Conservation (phyloP, 331 rosid species). For the Acacia pycnantha region DNA sequence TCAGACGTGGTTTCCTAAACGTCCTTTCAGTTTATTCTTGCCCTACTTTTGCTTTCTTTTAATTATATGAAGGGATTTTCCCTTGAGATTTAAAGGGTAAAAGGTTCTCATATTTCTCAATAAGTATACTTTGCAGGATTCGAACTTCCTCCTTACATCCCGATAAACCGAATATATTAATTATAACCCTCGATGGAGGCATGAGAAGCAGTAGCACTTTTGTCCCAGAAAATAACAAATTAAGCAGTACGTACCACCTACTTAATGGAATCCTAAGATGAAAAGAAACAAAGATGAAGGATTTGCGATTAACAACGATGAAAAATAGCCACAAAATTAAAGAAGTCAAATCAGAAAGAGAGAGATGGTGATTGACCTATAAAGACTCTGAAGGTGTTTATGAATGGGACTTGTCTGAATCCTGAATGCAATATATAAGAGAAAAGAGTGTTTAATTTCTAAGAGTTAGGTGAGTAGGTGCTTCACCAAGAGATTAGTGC, state of each 20-base stretch:
- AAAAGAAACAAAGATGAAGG: background rate
- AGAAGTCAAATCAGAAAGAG: conserved; percentile 29
- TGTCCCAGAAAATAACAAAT: background rate
- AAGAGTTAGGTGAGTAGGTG: conserved; percentile 43
- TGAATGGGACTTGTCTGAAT: background rate
- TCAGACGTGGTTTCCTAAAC: background rate
- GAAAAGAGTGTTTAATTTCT: background rate
- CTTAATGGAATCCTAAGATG: background rate
- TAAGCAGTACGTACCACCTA: background rate
- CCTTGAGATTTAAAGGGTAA: no score
- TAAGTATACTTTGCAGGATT: accelerated
- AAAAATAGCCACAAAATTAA: background rate
- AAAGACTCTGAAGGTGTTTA: background rate
- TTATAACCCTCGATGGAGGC: background rate
- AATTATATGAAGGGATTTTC: no score
- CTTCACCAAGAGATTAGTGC: conserved; percentile 10
- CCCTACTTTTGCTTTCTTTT: no score
- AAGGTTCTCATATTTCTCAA: no score
- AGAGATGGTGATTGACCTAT: conserved; percentile 18
- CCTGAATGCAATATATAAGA: background rate
- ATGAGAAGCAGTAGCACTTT: background rate
- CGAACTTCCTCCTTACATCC: background rate
- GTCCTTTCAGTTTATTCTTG: background rate
- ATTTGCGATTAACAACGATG: background rate
- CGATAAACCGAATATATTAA: background rate